Evolutionary conservation across 1,139 yeast species (phyloP).

Genomic region (Zhuliangozyma blackwelliae): DNA sequence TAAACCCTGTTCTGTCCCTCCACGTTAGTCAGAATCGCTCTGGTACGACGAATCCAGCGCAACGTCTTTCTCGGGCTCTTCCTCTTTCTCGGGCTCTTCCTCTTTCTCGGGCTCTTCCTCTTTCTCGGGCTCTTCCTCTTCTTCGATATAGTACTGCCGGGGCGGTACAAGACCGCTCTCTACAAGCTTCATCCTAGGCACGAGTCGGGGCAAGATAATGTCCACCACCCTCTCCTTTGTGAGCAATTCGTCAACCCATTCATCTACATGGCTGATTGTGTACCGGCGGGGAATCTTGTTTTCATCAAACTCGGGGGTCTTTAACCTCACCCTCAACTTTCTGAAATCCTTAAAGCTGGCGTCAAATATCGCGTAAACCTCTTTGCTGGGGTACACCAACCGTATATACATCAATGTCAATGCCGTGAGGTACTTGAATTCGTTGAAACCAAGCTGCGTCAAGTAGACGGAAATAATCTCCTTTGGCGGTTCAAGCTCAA

Average conservation of each 20-base stretch:
- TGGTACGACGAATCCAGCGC: constrained; percentile 12
- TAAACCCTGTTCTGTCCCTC: no score
- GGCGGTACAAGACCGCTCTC: constrained; percentile 36
- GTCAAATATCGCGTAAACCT: constrained; percentile 50
- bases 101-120: constrained; percentile 15
- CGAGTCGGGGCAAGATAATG: constrained; percentile 56
- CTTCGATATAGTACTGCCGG: constrained; percentile 30
- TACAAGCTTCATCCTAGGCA: constrained; percentile 32
- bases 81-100: constrained; percentile 16
- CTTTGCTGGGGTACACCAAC: constrained; percentile 39
- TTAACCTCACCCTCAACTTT: constrained; percentile 32
- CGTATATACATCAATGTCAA: constrained; percentile 57
- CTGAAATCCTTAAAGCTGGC: constrained; percentile 51
- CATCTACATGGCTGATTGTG: constrained; percentile 50
- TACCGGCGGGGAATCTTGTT: constrained; percentile 23
- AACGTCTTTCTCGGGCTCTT: constrained; percentile 3
- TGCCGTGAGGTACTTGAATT: constrained; percentile 67
- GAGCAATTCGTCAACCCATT: constrained; percentile 52
- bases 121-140: constrained; percentile 12
- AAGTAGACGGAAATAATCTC: constrained; percentile 53
- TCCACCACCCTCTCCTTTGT: constrained; percentile 51
- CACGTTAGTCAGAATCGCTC: constrained; percentile 24
- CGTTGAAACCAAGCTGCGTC: constrained; percentile 35
- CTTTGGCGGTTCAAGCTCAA: constrained; percentile 57
- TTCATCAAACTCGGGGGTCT: constrained; percentile 24